phyloP scores from a whole-genome alignment of 352 stramenopile species.

The Phytophthora gonapodyides region DNA sequence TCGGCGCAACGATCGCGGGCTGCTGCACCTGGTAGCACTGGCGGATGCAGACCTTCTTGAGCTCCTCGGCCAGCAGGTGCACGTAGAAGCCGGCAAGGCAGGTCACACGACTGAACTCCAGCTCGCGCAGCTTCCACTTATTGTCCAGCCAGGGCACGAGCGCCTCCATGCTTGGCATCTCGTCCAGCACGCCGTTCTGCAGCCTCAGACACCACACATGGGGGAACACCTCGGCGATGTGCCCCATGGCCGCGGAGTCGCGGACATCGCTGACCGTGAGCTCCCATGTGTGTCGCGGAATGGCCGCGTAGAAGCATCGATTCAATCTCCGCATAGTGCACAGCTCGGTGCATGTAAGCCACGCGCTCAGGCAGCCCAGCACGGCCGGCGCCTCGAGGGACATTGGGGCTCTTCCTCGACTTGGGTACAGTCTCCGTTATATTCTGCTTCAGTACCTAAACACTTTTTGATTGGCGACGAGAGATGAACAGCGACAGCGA shows the following conservation, averaged over 20 bases:
- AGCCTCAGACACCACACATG: constrained; percentile 45
- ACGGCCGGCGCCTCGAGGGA: constrained; percentile 33
- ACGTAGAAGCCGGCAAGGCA: constrained; percentile 54
- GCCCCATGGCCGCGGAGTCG: constrained; percentile 29
- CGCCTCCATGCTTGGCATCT: constrained; percentile 37
- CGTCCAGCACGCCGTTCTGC: constrained; percentile 36
- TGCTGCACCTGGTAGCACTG: constrained; percentile 69
- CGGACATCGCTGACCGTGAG: constrained; percentile 42
- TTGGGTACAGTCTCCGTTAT: too few relatives aligned
- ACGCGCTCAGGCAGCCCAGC: constrained; percentile 51
- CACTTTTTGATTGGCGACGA: constrained; percentile 17
- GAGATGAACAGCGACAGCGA: constrained; percentile 42
- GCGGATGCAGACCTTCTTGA: constrained; percentile 50
- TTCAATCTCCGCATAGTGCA: constrained; percentile 40
- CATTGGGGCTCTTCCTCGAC: constrained; percentile 11
- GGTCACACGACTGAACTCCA: constrained; percentile 53
- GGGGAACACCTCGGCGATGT: constrained; percentile 42
- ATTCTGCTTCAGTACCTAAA: neutral
- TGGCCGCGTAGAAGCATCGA: constrained; percentile 24
- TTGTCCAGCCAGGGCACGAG: constrained; percentile 37
- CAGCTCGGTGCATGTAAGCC: constrained; percentile 51
- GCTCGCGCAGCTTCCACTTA: constrained; percentile 41
- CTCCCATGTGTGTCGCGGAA: constrained; percentile 50
- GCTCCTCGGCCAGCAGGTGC: constrained; percentile 42
- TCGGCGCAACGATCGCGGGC: constrained; percentile 40